Percentiles rank a stretch among this genome's conserved stretches.
These are phyloP conservation scores for Paraphoma chrysanthemicola DNA, from an alignment of 2,329 filamentous ascomycete genomes.

Conservation along the genomic window DNA sequence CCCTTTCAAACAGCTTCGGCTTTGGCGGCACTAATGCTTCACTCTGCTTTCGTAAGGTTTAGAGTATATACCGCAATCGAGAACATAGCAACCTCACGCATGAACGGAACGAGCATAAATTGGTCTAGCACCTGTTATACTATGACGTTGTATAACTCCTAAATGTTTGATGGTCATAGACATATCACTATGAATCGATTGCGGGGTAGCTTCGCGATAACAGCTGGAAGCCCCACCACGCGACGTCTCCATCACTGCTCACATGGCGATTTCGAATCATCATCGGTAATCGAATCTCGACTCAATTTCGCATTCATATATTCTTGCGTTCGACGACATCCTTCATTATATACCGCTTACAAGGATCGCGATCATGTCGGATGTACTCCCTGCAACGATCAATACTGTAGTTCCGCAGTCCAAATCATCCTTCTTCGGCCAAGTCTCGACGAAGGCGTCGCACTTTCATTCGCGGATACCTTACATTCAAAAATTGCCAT, in stretches of 20 bases:
- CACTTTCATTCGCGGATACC: conserved; percentile 61
- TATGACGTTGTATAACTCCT: background rate
- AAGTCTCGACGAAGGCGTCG: conserved; percentile 47
- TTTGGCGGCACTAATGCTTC: conserved; percentile 97
- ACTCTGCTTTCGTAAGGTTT: conserved; percentile 72
- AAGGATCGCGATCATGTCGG: conserved; percentile 14
- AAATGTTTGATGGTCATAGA: conserved; percentile 9
- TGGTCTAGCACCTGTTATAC: background rate
- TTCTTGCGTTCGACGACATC: background rate
- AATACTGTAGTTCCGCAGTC: conserved; percentile 13
- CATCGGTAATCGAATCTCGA: background rate
- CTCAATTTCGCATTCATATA: background rate
- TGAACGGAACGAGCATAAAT: too few relatives aligned
- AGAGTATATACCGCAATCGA: conserved; percentile 2
- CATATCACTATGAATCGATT: conserved; percentile 16
- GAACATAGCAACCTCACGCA: too few relatives aligned
- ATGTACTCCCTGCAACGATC: conserved; percentile 11
- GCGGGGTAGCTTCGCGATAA: conserved; percentile 23
- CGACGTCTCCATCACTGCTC: conserved; percentile 16
- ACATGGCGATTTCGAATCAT: background rate
- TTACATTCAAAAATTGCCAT: conserved; percentile 62
- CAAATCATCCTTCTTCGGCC: conserved; percentile 28
- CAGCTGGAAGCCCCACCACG: conserved; percentile 23
- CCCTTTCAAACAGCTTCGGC: conserved; percentile 93
- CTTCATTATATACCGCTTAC: background rate